Evolutionary conservation across 495 filamentous ascomycete genomes (phyloP), one percentile per base, ranked within the genome.

Genomic region (Poronia punctata): DNA sequence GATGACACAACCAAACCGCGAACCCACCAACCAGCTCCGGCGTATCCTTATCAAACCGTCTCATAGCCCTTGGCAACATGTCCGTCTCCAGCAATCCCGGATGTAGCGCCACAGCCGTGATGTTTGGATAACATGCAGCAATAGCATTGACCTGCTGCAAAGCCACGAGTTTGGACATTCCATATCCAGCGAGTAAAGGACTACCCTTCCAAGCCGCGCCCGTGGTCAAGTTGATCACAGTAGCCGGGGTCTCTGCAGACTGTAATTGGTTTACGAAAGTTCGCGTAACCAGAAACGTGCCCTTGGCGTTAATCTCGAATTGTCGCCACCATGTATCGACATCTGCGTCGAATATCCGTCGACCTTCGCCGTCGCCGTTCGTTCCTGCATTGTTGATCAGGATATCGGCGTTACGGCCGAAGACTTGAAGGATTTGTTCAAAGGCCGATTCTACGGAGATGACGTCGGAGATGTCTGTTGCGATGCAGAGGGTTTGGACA

Each of bases 351-450:
- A 41, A 21, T 6, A 56, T 50, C n/a, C 44, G 40, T 1, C 28
- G 23, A 7, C 15, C 25, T n/a, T 41, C 44, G 8, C 42, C 38
- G 1, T 40, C 46, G 12, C 38, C 31, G 8, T 47, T 25, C 3
- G 53, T 44, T 0, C 56, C 70, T 1, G 68, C 70, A 35, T 67
- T 70, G 46, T 68, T 70, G 29, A 72, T 43, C 10, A 74, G 53
- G 0, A 74, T 43, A 43, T 74, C 67, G 8, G 67, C 59, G 6
- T 49, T 43, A n/a, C n/a, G 35, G 2, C 65, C 63, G 29, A 64
- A 65, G 5, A 49, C 51, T 11, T 50, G 50, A 7, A 60, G 54
- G n/a, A 70, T 56, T 19, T 59, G 46, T 5, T 50, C 49, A 29
- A 64, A 73, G 1, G 68, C 50, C 3, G 39, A 41, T 5, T 47